Percentiles rank a stretch among this genome's conserved stretches.
phyloP scores from a whole-genome alignment of 345 rosid genomes.

The Eucalyptus fibrosa region DNA sequence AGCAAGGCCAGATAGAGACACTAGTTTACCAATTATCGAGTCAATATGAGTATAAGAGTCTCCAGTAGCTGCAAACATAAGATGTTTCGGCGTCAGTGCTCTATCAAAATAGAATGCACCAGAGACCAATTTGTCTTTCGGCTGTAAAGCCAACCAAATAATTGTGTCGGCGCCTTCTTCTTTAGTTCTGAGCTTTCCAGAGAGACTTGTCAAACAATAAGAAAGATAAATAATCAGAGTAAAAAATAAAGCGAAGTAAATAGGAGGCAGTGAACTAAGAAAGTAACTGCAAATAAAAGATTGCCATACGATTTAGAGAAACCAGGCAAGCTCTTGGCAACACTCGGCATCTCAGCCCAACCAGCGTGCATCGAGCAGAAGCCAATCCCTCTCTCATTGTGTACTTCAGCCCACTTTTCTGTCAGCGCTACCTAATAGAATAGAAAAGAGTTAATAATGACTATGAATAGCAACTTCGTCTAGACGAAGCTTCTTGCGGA shows the following conservation, averaged over 20 bases:
- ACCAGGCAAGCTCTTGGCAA: constrained; percentile 53
- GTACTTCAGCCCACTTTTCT: too few species aligned
- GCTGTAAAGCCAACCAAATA: constrained; percentile 72
- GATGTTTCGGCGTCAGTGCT: constrained; percentile 69
- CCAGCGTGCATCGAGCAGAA: constrained; percentile 95
- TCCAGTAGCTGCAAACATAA: constrained; percentile 48
- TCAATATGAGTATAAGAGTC: constrained; percentile 37
- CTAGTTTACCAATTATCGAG: constrained; percentile 27
- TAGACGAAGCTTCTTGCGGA: too few species aligned
- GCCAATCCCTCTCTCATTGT: constrained; percentile 32
- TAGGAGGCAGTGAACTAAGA: not conserved
- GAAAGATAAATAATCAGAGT: not conserved
- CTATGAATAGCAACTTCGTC: too few species aligned
- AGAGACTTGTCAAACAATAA: constrained; percentile 23
- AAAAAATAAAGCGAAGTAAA: not conserved
- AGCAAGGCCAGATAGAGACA: constrained; percentile 19
- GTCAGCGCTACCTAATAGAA: too few species aligned
- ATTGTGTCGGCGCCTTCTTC: constrained; percentile 82
- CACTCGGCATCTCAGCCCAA: constrained; percentile 85
- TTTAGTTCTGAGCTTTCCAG: constrained; percentile 71
- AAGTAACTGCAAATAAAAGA: not conserved
- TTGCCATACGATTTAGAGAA: constrained; percentile 32
- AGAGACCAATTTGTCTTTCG: constrained; percentile 56
- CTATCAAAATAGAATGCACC: constrained; percentile 84
- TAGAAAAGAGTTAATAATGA: too few species aligned